A percentile compares a stretch with the other conserved stretches of the same genome.
phyloP scores from a whole-genome alignment of 805 yeast species.

The Nakazawaea wickerhamii region DNA sequence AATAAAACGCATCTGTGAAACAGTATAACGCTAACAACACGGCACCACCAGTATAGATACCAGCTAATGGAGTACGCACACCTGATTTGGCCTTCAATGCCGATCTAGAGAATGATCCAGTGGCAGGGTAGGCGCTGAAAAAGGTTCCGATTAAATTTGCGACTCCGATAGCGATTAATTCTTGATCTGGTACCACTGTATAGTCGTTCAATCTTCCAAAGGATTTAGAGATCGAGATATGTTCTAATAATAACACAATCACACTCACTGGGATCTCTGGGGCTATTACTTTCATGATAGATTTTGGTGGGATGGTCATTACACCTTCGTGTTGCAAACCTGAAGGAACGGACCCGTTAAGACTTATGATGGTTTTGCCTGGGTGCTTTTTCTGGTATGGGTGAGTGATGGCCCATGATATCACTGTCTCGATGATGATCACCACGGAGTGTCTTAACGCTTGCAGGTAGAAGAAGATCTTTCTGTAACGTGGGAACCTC shows the following conservation, averaged over 20 bases:
- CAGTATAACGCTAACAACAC: constrained; percentile 83
- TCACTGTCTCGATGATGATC: constrained; percentile 74
- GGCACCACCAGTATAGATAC: constrained; percentile 84
- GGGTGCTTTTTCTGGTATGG: constrained; percentile 33
- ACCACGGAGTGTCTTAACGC: constrained; percentile 80
- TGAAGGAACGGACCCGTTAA: constrained; percentile 75
- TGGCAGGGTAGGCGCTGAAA: constrained; percentile 91
- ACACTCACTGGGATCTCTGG: constrained; percentile 81
- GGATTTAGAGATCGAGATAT: constrained; percentile 89
- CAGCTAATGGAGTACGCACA: constrained; percentile 90
- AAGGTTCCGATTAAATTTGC: constrained; percentile 88
- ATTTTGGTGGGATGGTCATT: constrained; percentile 51
- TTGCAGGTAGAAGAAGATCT: constrained; percentile 60
- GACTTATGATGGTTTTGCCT: constrained; percentile 43
- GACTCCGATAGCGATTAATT: constrained; percentile 87
- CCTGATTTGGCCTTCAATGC: constrained; percentile 94
- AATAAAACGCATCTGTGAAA: constrained; percentile 77
- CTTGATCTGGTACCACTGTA: constrained; percentile 89
- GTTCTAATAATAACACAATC: constrained; percentile 80
- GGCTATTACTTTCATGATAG: constrained; percentile 55
- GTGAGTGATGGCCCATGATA: constrained; percentile 72
- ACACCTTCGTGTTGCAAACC: constrained; percentile 78
- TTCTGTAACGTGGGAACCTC: constrained; percentile 51
- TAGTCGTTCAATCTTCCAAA: constrained; percentile 91
- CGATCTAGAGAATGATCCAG: constrained; percentile 93